Evolutionary conservation across 78 protist species (phyloP), one percentile per base, ranked within the genome.

Genomic region (Dictyostelium intermedium): DNA sequence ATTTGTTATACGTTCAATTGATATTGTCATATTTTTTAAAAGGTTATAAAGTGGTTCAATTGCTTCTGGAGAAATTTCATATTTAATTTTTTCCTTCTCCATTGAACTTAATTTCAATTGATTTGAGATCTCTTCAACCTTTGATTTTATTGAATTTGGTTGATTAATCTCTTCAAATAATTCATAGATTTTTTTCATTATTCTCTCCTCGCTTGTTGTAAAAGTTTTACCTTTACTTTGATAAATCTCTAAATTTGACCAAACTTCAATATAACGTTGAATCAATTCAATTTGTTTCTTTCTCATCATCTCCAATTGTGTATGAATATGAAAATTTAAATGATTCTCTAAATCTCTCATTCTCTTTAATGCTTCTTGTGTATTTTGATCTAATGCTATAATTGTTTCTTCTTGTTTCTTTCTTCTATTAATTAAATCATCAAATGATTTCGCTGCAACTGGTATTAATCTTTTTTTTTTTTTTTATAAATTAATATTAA

Each of bases 321-420:
- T 25, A 18, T 80, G 85, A 76, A 89, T 80, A 25, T 89, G 81
- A 66, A 80, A 80, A 23, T 80, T 69, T 70, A 89, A 80, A 70
- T 89, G 73, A 41, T 89, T 89, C 56, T 89, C 86, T 35, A 89
- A 70, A 37, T 80, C 74, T 47, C 84, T 89, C 63, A 89, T 89
- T 66, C 70, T 30, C 20, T 27, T 80, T 34, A 89, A 89, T 70
- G 87, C 20, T 11, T 89, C 93, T 66, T 77, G 82, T 10, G 87
- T 80, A 69, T 30, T 80, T 30, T 80, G 27, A 47, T 63, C 35
- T 3, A 89, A 66, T 45, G 37, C 13, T 43, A 69, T 69, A 6
- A 89, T 69, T 20, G 53, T 89, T 74, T 70, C 78, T 70, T 80
- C 45, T 89, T 89, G 94, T 80, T 66, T 66, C 39, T 20, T 30